Base-by-base conservation (phyloP, 768 basidiomycete genomes). In the Termitomyces sp. region DNA sequence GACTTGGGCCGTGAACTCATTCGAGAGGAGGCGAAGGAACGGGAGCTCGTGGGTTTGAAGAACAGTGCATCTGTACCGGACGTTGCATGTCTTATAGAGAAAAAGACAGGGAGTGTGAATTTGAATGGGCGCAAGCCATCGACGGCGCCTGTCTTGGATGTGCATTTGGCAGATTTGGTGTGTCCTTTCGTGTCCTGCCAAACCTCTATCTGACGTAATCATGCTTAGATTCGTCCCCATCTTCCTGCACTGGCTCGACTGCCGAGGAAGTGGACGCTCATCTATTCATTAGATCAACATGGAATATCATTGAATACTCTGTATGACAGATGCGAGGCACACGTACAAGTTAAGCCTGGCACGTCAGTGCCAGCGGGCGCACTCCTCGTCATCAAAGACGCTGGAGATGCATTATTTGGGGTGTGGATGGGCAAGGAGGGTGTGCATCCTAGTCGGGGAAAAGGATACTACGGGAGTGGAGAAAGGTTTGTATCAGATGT, bases 231-330 rank as follows among this genome's bases (percentile, higher is more conserved):
- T 24, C 85, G 90, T 0, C 70, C 83, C 1, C 75, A 84, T 55
- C 76, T 95, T 1, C 88, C 92, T 0, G 83, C 90, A 0, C 78
- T 94, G 6, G 75, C 81, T 1, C 85, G 87, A 4, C 80, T 95
- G 17, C 78, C 86, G 0, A 74, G 77, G 7, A 71, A 76, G 28
- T 96, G 93, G 93, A 79, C 79, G 0, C 79, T 95, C 0, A 70
- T 93, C 5, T 94, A 95, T 71, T 94, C 92, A 15, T 77, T 97
- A 17, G 96, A 98, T 64, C 94, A 97, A 64, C 90, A 98, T 61
- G 96, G 96, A 0, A 93, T 95, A 44, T 95, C 93, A 12, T 76
- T 98, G 14, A 84, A 87, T 44, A 97, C 96, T 1, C 78, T 98
- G 5, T 98, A 97, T 67, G 64, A 77, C 2, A 78, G 78, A 1